Base-by-base conservation (phyloP, 192 early-diverging fungal species). In the Backusella luteola region DNA sequence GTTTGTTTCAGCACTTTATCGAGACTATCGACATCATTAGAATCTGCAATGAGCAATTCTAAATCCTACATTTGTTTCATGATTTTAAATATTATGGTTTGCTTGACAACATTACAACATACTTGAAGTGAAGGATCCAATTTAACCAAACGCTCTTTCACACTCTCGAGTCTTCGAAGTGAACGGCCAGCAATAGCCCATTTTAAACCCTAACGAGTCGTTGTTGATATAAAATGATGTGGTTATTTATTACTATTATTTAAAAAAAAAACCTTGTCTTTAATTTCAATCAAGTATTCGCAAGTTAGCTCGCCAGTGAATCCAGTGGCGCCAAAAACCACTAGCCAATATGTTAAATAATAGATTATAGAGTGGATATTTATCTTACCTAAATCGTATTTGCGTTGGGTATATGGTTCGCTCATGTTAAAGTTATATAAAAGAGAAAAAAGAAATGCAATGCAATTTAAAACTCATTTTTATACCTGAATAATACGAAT, bases 141-240 rank as follows among this genome's bases (percentile, higher is more conserved):
- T n/a, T 83, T 79, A 6, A 86, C 85, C 21, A 96, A 77, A 11
- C 74, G 80, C 8, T 83, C 73, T 23, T 80, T 85, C 8, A 91
- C 86, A 21, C 83, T 80, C 56, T 91, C 86, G 3, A 97, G 87
- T 81, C 94, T 95, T 72, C 63, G 39, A 71, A 81, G 29, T 75
- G 80, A 91, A 52, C 96, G 90, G 17, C 96, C 96, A 29, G 93
- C 94, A 36, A 97, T 87, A 6, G 96, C 95, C 78, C 95, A 88
- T 67, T 81, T 85, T 5, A 92, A 80, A 35, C 81, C 82, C 85
- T 88, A 56, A 41, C 44, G 21, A 26, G 1, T 21, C 8, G 2
- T 9, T 71, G n/a, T 44, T 3, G 15, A 21, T 23, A 23, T 26
- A 32, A 5, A 21, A 59, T 3, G 8, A 4, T 46, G 56, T 68